Percentiles rank a stretch among this genome's conserved stretches.
Evolutionary conservation across 441 rosid species (phyloP).

Genomic region (Populus hybrid): DNA sequence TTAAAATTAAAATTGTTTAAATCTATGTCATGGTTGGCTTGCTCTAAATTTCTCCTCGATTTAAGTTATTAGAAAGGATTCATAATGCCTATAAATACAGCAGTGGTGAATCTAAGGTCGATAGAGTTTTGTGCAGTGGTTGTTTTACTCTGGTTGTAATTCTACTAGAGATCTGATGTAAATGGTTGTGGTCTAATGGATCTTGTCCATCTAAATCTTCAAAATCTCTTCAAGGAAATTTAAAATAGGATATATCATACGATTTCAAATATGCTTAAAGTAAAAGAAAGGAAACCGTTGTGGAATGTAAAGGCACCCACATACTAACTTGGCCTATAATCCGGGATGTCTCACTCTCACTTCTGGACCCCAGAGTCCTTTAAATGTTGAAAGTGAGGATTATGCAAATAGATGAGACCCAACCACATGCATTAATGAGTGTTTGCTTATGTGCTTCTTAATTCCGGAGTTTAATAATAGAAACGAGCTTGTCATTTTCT

Average conservation of each 20-base stretch:
- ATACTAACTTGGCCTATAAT: not conserved
- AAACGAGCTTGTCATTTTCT: conserved; percentile 18
- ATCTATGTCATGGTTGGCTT: not conserved
- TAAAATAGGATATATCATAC: not conserved
- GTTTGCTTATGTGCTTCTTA: not conserved
- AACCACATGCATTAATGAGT: not conserved
- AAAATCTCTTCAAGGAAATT: not conserved
- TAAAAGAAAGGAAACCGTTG: not conserved
- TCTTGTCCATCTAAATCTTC: not conserved
- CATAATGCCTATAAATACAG: not conserved
- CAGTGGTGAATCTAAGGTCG: not conserved
- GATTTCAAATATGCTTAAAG: not conserved
- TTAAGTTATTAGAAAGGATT: not conserved
- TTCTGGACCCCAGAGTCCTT: not conserved
- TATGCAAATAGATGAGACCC: not conserved
- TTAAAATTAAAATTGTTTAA: too few relatives aligned
- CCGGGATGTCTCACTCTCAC: not conserved
- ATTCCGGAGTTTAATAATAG: conserved; percentile 15
- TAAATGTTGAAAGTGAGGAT: conserved; percentile 1
- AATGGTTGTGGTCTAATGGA: not conserved
- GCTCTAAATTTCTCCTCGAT: not conserved
- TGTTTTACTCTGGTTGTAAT: not conserved
- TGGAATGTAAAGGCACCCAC: not conserved
- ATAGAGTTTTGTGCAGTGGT: not conserved
- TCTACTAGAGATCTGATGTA: not conserved